phyloP scores from a whole-genome alignment of 2,329 filamentous ascomycete genomes.

The Pseudocercospora vitis region DNA sequence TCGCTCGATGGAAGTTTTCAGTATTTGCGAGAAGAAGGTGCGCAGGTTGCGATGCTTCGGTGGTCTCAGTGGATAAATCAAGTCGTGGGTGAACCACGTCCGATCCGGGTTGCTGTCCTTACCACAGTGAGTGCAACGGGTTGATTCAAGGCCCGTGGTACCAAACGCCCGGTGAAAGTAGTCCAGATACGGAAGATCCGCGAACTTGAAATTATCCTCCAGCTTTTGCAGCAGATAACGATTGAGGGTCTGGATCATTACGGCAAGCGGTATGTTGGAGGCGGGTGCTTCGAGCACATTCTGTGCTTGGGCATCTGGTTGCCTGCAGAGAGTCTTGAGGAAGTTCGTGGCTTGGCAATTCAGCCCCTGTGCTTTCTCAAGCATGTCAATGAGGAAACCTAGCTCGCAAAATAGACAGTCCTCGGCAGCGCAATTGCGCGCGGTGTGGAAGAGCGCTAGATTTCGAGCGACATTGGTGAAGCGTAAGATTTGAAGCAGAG shows the following conservation, averaged over 20 bases:
- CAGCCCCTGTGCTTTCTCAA: slow-evolving; percentile 89
- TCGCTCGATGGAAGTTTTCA: slow-evolving; percentile 90
- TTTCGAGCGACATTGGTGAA: slow-evolving; percentile 90
- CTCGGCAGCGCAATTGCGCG: slow-evolving; percentile 78
- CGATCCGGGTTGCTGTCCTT: slow-evolving; percentile 82
- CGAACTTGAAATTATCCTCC: slow-evolving; percentile 57
- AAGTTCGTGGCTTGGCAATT: slow-evolving; percentile 97
- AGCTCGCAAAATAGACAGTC: slow-evolving; percentile 89
- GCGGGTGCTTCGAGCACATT: slow-evolving; percentile 83
- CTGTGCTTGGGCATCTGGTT: slow-evolving; percentile 73
- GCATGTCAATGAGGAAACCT: slow-evolving; percentile 95
- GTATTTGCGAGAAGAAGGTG: slow-evolving; percentile 73
- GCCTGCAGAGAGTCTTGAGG: slow-evolving; percentile 81
- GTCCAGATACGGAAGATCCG: slow-evolving; percentile 51
- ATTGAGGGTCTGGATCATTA: slow-evolving; percentile 82
- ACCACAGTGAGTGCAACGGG: slow-evolving; percentile 81
- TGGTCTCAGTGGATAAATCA: slow-evolving; percentile 40
- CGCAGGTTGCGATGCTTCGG: slow-evolving; percentile 34
- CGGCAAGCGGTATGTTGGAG: slow-evolving; percentile 69
- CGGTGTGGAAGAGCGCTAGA: slow-evolving; percentile 81
- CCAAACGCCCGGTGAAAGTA: slow-evolving; percentile 72
- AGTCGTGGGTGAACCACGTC: slow-evolving; percentile 63
- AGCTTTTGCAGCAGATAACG: slow-evolving; percentile 84
- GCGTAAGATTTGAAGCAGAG: slow-evolving; percentile 84
- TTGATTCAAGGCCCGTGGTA: slow-evolving; percentile 69